Conservation (phyloP, 306 rosid genomes). For the Vigna angularis region DNA sequence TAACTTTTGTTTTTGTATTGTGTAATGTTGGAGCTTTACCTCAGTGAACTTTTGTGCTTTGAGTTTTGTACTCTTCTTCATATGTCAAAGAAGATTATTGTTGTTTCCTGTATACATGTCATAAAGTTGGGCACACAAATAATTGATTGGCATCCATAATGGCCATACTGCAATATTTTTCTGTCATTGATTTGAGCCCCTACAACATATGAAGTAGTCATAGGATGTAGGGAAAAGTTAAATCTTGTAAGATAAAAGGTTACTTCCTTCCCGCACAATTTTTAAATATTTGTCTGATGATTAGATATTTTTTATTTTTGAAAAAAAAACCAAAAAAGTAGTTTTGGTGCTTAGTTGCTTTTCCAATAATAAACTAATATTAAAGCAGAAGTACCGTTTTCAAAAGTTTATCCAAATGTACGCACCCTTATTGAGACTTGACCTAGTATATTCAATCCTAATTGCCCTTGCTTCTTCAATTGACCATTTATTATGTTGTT, state of each 20-base stretch:
- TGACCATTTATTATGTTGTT: conserved; percentile 34
- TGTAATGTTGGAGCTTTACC: conserved; percentile 31
- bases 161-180: conserved; percentile 9
- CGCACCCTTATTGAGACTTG: background rate
- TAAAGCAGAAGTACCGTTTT: background rate
- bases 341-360: background rate
- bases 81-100: conserved; percentile 24
- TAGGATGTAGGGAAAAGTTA: background rate
- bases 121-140: conserved; percentile 21
- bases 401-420: background rate
- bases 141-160: conserved; percentile 11
- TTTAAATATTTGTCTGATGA: background rate
- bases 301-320: background rate
- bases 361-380: background rate
- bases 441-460: background rate
- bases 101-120: conserved; percentile 20
- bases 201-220: too few species aligned
- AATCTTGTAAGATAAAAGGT: background rate
- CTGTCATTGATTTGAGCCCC: conserved; percentile 1
- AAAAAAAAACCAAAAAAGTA: background rate
- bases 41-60: conserved; percentile 13
- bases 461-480: conserved; percentile 12
- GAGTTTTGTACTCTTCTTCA: conserved; percentile 24
- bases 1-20: conserved; percentile 8
- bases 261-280: background rate